Conservation (phyloP, 768 basidiomycete species). For the Suillus spraguei region DNA sequence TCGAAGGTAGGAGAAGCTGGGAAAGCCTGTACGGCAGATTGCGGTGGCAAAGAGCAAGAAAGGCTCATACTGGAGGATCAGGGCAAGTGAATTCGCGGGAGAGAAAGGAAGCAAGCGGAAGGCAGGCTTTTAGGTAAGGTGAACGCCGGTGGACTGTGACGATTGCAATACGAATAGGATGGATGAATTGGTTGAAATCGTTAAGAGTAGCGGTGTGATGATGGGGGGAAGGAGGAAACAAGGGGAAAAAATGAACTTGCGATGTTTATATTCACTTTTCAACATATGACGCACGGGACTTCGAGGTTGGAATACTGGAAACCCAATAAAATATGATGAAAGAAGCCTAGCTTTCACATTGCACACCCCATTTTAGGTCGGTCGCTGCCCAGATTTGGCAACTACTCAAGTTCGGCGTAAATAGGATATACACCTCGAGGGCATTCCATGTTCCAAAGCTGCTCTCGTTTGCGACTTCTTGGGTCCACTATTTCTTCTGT, state of each 20-base stretch:
- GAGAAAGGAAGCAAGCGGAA: conserved; percentile 17
- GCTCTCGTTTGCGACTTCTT: conserved; percentile 2
- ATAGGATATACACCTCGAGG: conserved; percentile 1
- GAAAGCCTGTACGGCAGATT: conserved; percentile 23
- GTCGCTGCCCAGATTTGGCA: conserved; percentile 27
- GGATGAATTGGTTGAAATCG: conserved; percentile 22
- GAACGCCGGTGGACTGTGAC: conserved; percentile 21
- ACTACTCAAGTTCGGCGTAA: conserved; percentile 27
- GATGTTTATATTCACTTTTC: conserved; percentile 27
- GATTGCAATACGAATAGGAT: conserved; percentile 15
- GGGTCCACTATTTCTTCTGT: conserved; percentile 1
- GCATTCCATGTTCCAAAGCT: neutral
- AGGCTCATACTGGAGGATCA: conserved; percentile 31
- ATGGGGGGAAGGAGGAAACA: conserved; percentile 14
- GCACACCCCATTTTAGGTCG: conserved; percentile 12
- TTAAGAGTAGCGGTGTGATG: conserved; percentile 16
- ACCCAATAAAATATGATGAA: conserved; percentile 21
- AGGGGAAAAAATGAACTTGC: conserved; percentile 14
- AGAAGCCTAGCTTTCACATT: conserved; percentile 26
- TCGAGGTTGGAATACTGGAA: conserved; percentile 21
- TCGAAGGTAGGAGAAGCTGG: conserved; percentile 16
- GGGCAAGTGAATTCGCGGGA: conserved; percentile 18
- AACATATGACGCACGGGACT: conserved; percentile 33
- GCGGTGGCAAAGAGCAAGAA: conserved; percentile 28
- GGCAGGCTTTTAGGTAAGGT: conserved; percentile 18